A percentile compares a stretch with the other conserved stretches of the same genome.
These are phyloP conservation scores for Spencermartinsiella ligniputridi DNA, from an alignment of 1,139 yeast species.

Conservation along the genomic window DNA sequence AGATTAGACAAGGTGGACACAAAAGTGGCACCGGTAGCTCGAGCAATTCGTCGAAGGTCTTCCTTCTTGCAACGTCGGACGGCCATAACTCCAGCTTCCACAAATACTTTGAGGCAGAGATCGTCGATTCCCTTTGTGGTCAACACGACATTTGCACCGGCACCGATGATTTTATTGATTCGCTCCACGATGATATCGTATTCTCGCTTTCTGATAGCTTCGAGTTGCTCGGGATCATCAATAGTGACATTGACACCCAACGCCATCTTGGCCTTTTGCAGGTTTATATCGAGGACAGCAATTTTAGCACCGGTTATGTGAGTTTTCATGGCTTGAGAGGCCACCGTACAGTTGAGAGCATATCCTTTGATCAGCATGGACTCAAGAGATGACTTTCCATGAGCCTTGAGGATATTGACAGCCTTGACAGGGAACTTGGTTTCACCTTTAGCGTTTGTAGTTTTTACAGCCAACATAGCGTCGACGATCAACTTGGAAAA, in stretches of 20 bases:
- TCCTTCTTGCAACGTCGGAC: conserved; percentile 97
- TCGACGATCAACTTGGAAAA: conserved; percentile 90
- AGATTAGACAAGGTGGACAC: conserved; percentile 83
- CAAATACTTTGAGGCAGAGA: conserved; percentile 89
- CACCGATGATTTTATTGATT: conserved; percentile 75
- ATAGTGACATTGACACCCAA: conserved; percentile 97
- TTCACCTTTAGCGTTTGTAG: conserved; percentile 85
- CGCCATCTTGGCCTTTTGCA: conserved; percentile 97
- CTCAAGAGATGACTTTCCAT: conserved; percentile 88
- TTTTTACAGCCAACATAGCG: conserved; percentile 92
- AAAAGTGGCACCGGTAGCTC: conserved; percentile 96
- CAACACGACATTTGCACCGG: conserved; percentile 95
- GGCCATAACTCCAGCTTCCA: conserved; percentile 95
- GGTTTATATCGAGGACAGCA: conserved; percentile 89
- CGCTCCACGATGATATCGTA: conserved; percentile 87
- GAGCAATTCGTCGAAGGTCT: conserved; percentile 92
- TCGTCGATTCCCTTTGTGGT: conserved; percentile 99
- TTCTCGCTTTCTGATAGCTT: conserved; percentile 92
- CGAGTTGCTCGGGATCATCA: conserved; percentile 96
- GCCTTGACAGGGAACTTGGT: conserved; percentile 95
- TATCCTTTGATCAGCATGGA: conserved; percentile 87
- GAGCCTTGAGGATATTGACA: conserved; percentile 92
- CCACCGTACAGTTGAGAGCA: conserved; percentile 95
- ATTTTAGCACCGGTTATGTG: conserved; percentile 70
- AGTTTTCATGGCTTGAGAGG: conserved; percentile 94